Conservation (phyloP, 345 rosid species). For the Brassica napus region DNA sequence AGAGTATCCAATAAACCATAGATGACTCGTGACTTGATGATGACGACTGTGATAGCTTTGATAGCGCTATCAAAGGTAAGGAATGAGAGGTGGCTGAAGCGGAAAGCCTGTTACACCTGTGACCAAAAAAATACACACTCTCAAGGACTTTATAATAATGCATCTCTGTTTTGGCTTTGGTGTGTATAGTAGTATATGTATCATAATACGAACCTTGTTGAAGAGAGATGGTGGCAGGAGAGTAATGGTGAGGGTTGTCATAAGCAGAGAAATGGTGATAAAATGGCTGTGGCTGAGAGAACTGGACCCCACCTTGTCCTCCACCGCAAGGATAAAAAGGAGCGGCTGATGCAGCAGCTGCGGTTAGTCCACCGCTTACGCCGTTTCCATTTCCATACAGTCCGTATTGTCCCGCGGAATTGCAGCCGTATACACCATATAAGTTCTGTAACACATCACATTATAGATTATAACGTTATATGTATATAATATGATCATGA, state of each 20-base stretch:
- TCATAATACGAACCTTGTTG: constrained; percentile 33
- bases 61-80: constrained; percentile 31
- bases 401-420: constrained; percentile 33
- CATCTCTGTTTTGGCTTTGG: constrained; percentile 4
- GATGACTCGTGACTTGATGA: constrained; percentile 32
- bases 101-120: constrained; percentile 35
- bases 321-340: constrained; percentile 39
- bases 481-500: not conserved
- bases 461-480: not conserved
- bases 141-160: constrained; percentile 16
- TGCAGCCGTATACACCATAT: constrained; percentile 34
- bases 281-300: constrained; percentile 29
- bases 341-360: constrained; percentile 39
- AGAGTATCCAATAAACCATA: constrained; percentile 24
- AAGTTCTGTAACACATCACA: constrained; percentile 23
- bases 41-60: constrained; percentile 18
- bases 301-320: constrained; percentile 27
- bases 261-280: constrained; percentile 35
- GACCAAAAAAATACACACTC: constrained; percentile 1
- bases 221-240: constrained; percentile 31
- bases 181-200: not conserved
- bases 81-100: constrained; percentile 37
- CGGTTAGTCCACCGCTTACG: constrained; percentile 33
- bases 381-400: constrained; percentile 31
- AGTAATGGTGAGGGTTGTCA: constrained; percentile 36